A percentile compares a stretch with the other conserved stretches of the same genome.
These are phyloP conservation scores for Mortierella sp. DNA, from an alignment of 371 early-diverging fungal species.

Conservation along the genomic window DNA sequence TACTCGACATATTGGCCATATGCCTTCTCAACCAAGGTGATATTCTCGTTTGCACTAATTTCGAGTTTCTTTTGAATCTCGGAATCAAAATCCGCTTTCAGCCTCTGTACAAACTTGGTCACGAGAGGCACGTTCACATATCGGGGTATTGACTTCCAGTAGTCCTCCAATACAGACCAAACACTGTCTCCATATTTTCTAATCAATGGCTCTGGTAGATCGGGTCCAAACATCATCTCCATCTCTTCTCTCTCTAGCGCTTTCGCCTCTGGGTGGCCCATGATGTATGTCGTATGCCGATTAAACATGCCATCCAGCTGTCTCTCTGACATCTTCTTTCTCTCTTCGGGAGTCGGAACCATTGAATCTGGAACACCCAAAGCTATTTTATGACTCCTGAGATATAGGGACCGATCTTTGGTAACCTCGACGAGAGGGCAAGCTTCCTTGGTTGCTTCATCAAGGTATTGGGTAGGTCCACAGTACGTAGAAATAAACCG, in stretches of 20 bases:
- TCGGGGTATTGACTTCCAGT: conserved; percentile 34
- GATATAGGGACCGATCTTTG: conserved; percentile 3
- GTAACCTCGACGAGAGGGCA: conserved; percentile 30
- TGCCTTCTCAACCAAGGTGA: not conserved
- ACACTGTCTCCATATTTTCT: conserved; percentile 24
- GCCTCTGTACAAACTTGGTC: conserved; percentile 15
- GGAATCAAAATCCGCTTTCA: conserved; percentile 17
- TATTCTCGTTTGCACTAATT: not conserved
- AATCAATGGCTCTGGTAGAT: not conserved
- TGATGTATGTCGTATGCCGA: too few species aligned
- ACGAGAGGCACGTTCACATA: conserved; percentile 33
- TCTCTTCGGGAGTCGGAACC: conserved; percentile 21
- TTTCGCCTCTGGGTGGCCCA: conserved; percentile 6
- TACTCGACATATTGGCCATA: conserved; percentile 19
- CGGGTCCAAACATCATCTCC: conserved; percentile 11
- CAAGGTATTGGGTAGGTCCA: conserved; percentile 36
- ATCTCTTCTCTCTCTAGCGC: conserved; percentile 22
- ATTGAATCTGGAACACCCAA: conserved; percentile 24
- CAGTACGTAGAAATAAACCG: conserved; percentile 60
- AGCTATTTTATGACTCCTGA: not conserved
- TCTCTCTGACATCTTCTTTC: not conserved
- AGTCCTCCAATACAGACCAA: not conserved
- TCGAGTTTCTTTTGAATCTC: conserved; percentile 4
- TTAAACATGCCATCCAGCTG: conserved; percentile 4
- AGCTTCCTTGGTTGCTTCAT: conserved; percentile 31